phyloP scores from a whole-genome alignment of 306 rosid genomes.

The Aeschynomene evenia region DNA sequence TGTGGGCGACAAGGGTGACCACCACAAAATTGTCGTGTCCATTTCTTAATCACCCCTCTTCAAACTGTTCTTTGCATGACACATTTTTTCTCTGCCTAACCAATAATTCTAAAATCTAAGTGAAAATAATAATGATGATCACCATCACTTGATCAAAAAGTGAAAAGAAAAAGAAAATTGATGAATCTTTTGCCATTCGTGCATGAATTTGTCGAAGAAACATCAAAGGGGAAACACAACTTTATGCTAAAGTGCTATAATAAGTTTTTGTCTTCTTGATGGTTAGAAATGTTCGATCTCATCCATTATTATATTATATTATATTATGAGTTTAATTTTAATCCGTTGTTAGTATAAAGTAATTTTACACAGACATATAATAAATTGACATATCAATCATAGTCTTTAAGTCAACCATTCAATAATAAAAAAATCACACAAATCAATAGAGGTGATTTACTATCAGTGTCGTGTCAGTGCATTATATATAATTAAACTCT shows the following conservation, averaged over 20 bases:
- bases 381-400: too few species aligned
- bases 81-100: conserved; percentile 31
- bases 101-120: conserved; percentile 61
- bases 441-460: too few species aligned
- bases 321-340: too few species aligned
- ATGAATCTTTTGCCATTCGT: conserved; percentile 44
- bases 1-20: conserved; percentile 63
- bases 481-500: too few species aligned
- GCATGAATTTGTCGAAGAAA: conserved; percentile 56
- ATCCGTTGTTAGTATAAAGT: too few species aligned
- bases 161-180: conserved; percentile 31
- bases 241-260: conserved; percentile 41
- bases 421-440: too few species aligned
- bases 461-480: too few species aligned
- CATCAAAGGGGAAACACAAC: conserved; percentile 30
- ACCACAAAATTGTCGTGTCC: conserved; percentile 51
- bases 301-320: conserved; percentile 24
- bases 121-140: too few species aligned
- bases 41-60: conserved; percentile 37
- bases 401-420: too few species aligned
- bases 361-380: too few species aligned
- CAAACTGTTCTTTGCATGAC: not conserved
- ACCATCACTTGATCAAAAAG: conserved; percentile 28
- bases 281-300: conserved; percentile 17
- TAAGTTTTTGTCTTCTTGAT: conserved; percentile 37